A percentile compares a stretch with the other conserved stretches of the same genome.
Conservation (phyloP, 1,139 yeast genomes). For the Nakaseomyces kungkrabaensis region DNA sequence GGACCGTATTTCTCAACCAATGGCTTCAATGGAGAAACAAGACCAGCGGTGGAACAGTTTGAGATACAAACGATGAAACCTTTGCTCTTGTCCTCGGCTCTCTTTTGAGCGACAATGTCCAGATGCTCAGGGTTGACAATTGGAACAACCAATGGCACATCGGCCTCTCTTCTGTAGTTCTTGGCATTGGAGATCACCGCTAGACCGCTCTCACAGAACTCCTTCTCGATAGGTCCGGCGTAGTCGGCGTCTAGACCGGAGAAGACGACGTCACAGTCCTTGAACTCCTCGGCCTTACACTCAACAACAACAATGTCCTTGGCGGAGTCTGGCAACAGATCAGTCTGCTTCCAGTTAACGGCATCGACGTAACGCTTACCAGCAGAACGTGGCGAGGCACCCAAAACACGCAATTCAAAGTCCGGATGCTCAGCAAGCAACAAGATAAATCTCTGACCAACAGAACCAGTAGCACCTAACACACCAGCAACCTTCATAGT, state of each 20-base stretch:
- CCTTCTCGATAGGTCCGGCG: constrained; percentile 88
- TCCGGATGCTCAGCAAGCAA: constrained; percentile 82
- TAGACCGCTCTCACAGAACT: constrained; percentile 69
- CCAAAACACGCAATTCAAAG: constrained; percentile 73
- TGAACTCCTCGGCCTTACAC: constrained; percentile 67
- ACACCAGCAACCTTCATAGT: constrained; percentile 56
- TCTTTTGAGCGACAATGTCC: constrained; percentile 56
- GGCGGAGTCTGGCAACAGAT: constrained; percentile 62
- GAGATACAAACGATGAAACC: constrained; percentile 93
- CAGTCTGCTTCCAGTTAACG: constrained; percentile 91
- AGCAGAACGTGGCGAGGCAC: constrained; percentile 91
- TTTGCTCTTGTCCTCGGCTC: constrained; percentile 46
- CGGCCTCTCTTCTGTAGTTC: constrained; percentile 80
- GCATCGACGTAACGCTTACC: constrained; percentile 82
- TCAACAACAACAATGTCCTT: constrained; percentile 57
- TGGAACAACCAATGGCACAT: constrained; percentile 91
- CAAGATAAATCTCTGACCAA: constrained; percentile 90
- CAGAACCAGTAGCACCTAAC: constrained; percentile 95
- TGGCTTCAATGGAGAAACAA: constrained; percentile 94
- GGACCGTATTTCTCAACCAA: constrained; percentile 85
- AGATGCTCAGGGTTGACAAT: constrained; percentile 93
- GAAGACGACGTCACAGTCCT: constrained; percentile 87
- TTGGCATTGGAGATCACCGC: constrained; percentile 90
- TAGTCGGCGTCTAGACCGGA: constrained; percentile 90
- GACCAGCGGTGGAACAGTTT: constrained; percentile 96